phyloP scores from a whole-genome alignment of 2,329 filamentous ascomycete species.

The Pseudogymnoascus sp. region DNA sequence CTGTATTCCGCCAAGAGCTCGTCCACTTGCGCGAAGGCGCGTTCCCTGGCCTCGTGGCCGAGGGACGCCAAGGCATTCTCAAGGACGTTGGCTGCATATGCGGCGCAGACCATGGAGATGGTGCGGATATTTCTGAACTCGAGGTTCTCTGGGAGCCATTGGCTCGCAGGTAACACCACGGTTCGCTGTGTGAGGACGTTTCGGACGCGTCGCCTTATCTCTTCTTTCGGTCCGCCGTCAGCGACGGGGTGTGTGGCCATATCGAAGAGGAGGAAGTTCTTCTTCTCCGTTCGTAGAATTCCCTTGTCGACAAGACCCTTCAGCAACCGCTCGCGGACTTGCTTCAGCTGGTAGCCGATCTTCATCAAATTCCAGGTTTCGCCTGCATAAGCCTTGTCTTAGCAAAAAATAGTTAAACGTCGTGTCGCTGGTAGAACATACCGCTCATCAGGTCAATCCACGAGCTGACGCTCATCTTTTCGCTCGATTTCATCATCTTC shows the following conservation, averaged over 20 bases:
- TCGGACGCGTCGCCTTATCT: slow-evolving; percentile 86
- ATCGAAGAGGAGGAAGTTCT: slow-evolving; percentile 98
- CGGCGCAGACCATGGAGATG: slow-evolving; percentile 92
- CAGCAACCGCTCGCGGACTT: slow-evolving; percentile 92
- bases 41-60: slow-evolving; percentile 86
- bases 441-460: slow-evolving; percentile 99
- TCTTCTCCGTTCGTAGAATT: slow-evolving; percentile 95
- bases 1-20: slow-evolving; percentile 93
- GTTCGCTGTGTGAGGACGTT: slow-evolving; percentile 91
- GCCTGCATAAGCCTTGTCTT: slow-evolving; percentile 45
- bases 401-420: slow-evolving; percentile 12
- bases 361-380: slow-evolving; percentile 99
- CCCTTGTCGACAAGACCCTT: slow-evolving; percentile 98
- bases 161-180: slow-evolving; percentile 76
- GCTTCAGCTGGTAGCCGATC: slow-evolving; percentile 98
- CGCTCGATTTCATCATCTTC: slow-evolving; percentile 99
- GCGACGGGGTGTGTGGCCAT: slow-evolving; percentile 98
- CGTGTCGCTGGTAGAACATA: slow-evolving; percentile 33
- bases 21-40: slow-evolving; percentile 94
- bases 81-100: slow-evolving; percentile 94
- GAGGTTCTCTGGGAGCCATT: slow-evolving; percentile 88
- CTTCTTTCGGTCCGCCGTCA: slow-evolving; percentile 93
- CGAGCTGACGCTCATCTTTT: slow-evolving; percentile 98
- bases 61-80: slow-evolving; percentile 95
- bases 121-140: slow-evolving; percentile 92